Conservation (phyloP, 1,284 basidiomycete genomes). For the Boletus mariae region DNA sequence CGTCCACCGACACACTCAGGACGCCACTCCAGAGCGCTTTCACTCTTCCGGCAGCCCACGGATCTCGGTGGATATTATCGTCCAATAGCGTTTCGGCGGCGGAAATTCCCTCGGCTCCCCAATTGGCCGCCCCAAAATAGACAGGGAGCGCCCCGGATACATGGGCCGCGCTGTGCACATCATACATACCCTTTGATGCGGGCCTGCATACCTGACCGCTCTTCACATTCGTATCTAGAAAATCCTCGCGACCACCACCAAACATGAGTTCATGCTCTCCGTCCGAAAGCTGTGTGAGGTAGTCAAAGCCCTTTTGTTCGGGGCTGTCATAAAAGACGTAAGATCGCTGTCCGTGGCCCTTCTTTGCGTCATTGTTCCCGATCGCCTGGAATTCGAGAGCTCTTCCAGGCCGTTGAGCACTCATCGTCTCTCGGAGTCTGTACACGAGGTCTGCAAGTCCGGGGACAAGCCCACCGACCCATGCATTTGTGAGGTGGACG, state of each 20-base stretch:
- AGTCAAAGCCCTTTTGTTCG: conserved; percentile 50
- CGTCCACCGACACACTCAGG: conserved; percentile 51
- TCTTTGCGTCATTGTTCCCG: conserved; percentile 22
- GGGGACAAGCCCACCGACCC: conserved; percentile 66
- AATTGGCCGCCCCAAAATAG: conserved; percentile 44
- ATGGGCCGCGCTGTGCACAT: conserved; percentile 41
- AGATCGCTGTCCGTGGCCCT: conserved; percentile 39
- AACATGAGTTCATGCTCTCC: conserved; percentile 60
- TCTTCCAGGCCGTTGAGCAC: conserved; percentile 55
- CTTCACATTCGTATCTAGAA: conserved; percentile 21
- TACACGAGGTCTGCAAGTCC: conserved; percentile 55
- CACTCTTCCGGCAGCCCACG: conserved; percentile 38
- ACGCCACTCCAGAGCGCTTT: conserved; percentile 60
- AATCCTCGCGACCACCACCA: conserved; percentile 45
- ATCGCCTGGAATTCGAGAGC: conserved; percentile 34
- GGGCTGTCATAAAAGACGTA: conserved; percentile 57
- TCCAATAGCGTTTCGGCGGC: conserved; percentile 3
- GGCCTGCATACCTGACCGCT: conserved; percentile 34
- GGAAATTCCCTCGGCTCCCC: conserved; percentile 32
- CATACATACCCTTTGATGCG: conserved; percentile 41
- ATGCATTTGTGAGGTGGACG: conserved; percentile 79
- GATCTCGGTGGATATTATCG: background rate
- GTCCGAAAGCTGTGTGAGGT: conserved; percentile 64
- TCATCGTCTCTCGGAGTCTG: conserved; percentile 61
- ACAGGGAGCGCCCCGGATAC: conserved; percentile 44